Evolutionary conservation across 257 asterid species (phyloP).

Genomic region (Nyctanthes arbortristis): DNA sequence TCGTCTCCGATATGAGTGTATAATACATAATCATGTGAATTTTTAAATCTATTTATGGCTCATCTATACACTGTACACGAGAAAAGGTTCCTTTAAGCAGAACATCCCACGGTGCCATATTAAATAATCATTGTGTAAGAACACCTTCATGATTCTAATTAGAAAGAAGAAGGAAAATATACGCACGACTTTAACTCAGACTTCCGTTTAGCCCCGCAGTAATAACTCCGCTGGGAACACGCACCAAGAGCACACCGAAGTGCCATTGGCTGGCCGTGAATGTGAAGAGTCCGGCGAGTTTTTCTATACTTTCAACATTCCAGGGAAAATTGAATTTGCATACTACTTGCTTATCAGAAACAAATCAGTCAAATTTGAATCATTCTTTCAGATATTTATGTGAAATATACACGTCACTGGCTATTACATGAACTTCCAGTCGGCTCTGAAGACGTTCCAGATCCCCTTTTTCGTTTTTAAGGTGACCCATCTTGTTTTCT

Average conservation of each 20-base stretch:
- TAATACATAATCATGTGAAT: too few species aligned
- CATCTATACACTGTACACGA: too few species aligned
- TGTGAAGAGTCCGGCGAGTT: constrained; percentile 29
- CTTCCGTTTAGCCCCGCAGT: constrained; percentile 7
- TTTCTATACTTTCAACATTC: constrained; percentile 24
- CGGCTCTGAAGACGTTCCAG: constrained; percentile 44
- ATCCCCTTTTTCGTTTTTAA: constrained; percentile 15
- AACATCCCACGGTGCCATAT: too few species aligned
- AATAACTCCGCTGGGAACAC: constrained; percentile 25
- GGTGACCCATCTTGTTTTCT: constrained; percentile 32
- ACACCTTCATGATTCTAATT: too few species aligned
- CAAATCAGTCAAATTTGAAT: constrained; percentile 6
- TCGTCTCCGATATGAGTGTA: too few species aligned
- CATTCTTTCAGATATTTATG: constrained; percentile 8
- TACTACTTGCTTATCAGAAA: not conserved
- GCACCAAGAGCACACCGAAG: constrained; percentile 22
- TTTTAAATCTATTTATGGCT: too few species aligned
- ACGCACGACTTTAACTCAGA: too few species aligned
- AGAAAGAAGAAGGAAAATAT: too few species aligned
- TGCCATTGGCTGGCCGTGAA: constrained; percentile 35
- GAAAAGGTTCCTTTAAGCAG: too few species aligned
- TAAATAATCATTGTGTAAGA: too few species aligned
- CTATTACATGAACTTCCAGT: constrained; percentile 22
- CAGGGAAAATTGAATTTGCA: not conserved
- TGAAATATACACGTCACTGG: constrained; percentile 4